phyloP scores from a whole-genome alignment of 768 basidiomycete genomes.

The Tricholoma saponaceum region DNA sequence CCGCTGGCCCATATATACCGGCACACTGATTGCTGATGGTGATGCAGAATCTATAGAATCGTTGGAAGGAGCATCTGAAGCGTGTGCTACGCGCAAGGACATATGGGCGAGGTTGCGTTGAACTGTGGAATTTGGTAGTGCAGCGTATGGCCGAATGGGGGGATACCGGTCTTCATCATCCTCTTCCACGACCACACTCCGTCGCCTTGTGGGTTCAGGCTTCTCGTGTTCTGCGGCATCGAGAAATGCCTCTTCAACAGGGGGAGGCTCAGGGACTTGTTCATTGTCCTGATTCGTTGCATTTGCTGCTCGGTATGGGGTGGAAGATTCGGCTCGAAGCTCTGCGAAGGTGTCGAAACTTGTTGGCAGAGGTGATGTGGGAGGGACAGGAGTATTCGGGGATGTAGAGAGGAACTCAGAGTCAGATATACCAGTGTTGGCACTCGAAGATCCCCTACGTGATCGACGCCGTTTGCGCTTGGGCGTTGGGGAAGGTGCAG shows the following conservation, averaged over 20 bases:
- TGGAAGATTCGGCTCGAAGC: slow-evolving; percentile 38
- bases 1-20: slow-evolving; percentile 43
- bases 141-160: slow-evolving; percentile 35
- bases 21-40: slow-evolving; percentile 40
- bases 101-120: slow-evolving; percentile 30
- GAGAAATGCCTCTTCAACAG: slow-evolving; percentile 10
- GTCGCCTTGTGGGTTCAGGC: slow-evolving; percentile 39
- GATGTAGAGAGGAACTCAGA: slow-evolving; percentile 45
- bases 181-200: slow-evolving; percentile 68
- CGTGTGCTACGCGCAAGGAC: slow-evolving; percentile 38
- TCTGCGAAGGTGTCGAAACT: slow-evolving; percentile 33
- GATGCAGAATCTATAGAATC: slow-evolving; percentile 39
- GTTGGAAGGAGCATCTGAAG: slow-evolving; percentile 51
- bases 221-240: slow-evolving; percentile 30
- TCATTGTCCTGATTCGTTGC: slow-evolving; percentile 29
- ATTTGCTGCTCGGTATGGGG: slow-evolving; percentile 36
- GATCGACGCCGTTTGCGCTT: slow-evolving; percentile 59
- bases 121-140: slow-evolving; percentile 40
- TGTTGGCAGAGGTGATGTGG: slow-evolving; percentile 46
- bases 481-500: slow-evolving; percentile 41
- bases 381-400: slow-evolving; percentile 59
- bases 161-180: slow-evolving; percentile 57
- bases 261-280: slow-evolving; percentile 18
- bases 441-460: slow-evolving; percentile 38
- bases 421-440: slow-evolving; percentile 48